Percentiles rank a stretch among this genome's conserved stretches.
phyloP scores from a whole-genome alignment of 1,139 yeast species.

The Lodderomyces metapsilosis region DNA sequence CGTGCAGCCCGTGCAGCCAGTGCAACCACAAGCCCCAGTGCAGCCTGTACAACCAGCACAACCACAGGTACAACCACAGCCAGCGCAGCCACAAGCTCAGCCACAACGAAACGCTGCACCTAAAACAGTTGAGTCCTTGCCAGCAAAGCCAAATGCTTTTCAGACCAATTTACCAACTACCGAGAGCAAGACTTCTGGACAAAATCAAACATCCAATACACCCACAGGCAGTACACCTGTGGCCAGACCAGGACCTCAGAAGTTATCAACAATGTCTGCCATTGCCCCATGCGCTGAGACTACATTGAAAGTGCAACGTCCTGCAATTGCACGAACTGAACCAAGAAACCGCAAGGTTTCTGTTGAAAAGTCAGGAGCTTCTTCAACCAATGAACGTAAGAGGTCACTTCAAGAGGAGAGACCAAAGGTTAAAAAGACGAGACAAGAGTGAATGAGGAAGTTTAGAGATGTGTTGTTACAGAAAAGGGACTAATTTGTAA shows the following conservation, averaged over 20 bases:
- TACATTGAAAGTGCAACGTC: slow-evolving; percentile 33
- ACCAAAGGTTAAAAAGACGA: slow-evolving; percentile 6
- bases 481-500: no score
- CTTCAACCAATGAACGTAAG: slow-evolving; percentile 2
- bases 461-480: no score
- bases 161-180: no score
- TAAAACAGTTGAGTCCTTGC: background rate
- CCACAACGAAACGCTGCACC: background rate
- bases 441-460: slow-evolving; percentile 4
- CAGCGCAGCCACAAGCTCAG: background rate
- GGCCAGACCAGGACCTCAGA: slow-evolving; percentile 5
- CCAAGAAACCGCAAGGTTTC: slow-evolving; percentile 9
- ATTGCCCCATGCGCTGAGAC: slow-evolving; percentile 21
- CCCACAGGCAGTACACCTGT: background rate
- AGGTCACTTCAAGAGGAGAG: slow-evolving; percentile 5
- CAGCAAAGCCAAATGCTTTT: no score
- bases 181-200: no score
- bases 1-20: no score
- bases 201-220: slow-evolving; percentile 2
- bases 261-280: background rate
- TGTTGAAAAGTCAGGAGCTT: background rate
- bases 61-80: slow-evolving; percentile 1
- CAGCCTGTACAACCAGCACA: background rate
- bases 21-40: no score
- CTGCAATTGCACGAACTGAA: slow-evolving; percentile 18